phyloP scores from a whole-genome alignment of 768 basidiomycete species.

The Suillus spraguei region DNA sequence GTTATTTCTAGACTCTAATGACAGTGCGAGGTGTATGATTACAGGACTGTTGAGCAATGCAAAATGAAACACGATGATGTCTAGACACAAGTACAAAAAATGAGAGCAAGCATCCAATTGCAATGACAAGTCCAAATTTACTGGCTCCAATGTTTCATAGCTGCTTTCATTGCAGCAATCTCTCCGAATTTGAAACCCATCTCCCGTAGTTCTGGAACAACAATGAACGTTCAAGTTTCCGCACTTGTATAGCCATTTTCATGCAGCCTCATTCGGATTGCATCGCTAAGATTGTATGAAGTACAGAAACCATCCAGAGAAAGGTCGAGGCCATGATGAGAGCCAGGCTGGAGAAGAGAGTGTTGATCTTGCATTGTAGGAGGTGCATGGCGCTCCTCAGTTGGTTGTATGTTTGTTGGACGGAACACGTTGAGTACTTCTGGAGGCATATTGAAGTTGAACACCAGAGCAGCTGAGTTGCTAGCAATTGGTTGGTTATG shows the following conservation, averaged over 20 bases:
- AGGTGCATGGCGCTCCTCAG: not conserved
- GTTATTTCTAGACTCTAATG: not conserved
- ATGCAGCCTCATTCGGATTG: not conserved
- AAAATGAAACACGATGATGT: too few relatives aligned
- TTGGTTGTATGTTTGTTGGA: not conserved
- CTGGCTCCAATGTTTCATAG: not conserved
- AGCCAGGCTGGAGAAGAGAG: not conserved
- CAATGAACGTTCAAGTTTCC: not conserved
- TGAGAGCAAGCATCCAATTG: too few relatives aligned
- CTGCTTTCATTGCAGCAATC: conserved; percentile 6
- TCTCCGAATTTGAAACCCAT: conserved; percentile 5
- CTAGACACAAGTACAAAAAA: too few relatives aligned
- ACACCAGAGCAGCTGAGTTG: not conserved
- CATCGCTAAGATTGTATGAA: not conserved
- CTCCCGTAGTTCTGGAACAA: not conserved
- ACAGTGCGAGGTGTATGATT: too few relatives aligned
- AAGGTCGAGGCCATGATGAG: not conserved
- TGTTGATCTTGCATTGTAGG: not conserved
- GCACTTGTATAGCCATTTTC: not conserved
- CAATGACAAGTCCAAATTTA: too few relatives aligned
- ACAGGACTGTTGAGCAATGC: too few relatives aligned
- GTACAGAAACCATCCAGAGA: not conserved
- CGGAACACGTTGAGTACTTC: not conserved
- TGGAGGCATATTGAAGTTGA: not conserved
- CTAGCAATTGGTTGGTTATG: not conserved